phyloP scores from a whole-genome alignment of 2,329 filamentous ascomycete genomes.

The Colletotrichum godetiae region DNA sequence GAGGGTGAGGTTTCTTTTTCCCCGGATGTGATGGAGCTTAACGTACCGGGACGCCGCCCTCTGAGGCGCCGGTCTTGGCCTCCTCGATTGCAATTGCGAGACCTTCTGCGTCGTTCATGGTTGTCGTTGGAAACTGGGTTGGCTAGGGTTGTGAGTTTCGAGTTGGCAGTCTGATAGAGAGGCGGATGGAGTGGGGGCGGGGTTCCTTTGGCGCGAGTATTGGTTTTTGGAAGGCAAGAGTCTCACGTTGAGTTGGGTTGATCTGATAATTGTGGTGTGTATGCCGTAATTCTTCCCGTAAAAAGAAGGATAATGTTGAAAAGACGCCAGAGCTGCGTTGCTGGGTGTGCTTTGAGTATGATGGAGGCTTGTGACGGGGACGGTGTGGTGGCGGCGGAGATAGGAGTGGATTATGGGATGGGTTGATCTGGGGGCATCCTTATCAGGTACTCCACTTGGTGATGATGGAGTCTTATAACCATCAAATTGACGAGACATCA shows the following conservation, averaged over 20 bases:
- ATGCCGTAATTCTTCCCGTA: not conserved
- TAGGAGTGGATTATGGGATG: constrained; percentile 9
- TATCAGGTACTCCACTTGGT: constrained; percentile 24
- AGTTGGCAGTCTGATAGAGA: not conserved
- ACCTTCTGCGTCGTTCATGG: constrained; percentile 32
- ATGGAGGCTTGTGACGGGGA: not conserved
- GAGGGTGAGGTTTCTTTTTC: not conserved
- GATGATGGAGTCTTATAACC: not conserved
- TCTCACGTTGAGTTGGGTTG: not conserved
- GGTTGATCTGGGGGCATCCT: constrained; percentile 13
- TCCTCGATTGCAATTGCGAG: constrained; percentile 35
- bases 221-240: not conserved
- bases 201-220: not conserved
- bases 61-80: constrained; percentile 25
- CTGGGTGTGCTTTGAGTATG: not conserved
- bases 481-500: not conserved
- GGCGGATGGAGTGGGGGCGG: not conserved
- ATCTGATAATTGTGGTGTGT: not conserved
- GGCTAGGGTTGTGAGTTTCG: not conserved
- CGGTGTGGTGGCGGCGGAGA: constrained; percentile 11
- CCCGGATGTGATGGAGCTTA: not conserved
- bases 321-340: not conserved
- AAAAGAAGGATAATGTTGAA: not conserved
- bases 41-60: constrained; percentile 32
- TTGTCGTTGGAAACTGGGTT: not conserved